Percentiles rank a stretch among this genome's conserved stretches.
phyloP scores from a whole-genome alignment of 768 basidiomycete species.

The Harrya chromipes region DNA sequence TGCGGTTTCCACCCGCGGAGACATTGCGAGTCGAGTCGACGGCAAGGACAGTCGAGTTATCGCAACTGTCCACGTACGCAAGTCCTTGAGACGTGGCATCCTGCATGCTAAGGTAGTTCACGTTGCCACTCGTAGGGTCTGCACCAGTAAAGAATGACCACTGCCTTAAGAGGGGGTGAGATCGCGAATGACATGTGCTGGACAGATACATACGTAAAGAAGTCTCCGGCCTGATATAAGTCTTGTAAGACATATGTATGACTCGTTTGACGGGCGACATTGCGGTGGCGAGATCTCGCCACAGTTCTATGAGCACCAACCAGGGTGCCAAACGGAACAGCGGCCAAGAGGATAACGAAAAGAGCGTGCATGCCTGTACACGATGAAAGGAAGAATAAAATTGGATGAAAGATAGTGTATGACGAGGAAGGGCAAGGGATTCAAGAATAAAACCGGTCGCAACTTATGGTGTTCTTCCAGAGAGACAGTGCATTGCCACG shows the following conservation, averaged over 20 bases:
- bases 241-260: slow-evolving; percentile 37
- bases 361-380: slow-evolving; percentile 27
- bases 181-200: background rate
- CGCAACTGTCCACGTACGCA: slow-evolving; percentile 54
- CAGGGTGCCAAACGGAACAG: slow-evolving; percentile 35
- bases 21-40: slow-evolving; percentile 58
- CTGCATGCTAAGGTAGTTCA: slow-evolving; percentile 51
- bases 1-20: slow-evolving; percentile 50
- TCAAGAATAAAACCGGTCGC: background rate
- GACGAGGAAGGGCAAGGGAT: background rate
- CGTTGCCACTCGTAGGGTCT: slow-evolving; percentile 72
- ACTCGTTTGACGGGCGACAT: slow-evolving; percentile 22
- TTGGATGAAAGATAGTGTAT: background rate
- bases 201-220: slow-evolving; percentile 50
- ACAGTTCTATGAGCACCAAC: slow-evolving; percentile 32
- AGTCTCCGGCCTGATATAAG: slow-evolving; percentile 48
- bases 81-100: slow-evolving; percentile 53
- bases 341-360: slow-evolving; percentile 30
- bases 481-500: slow-evolving; percentile 1
- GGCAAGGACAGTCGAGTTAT: slow-evolving; percentile 55
- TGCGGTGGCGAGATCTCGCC: slow-evolving; percentile 29
- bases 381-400: slow-evolving; percentile 7
- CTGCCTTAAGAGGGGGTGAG: slow-evolving; percentile 37
- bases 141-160: slow-evolving; percentile 62
- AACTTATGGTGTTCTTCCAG: slow-evolving; percentile 4